Evolutionary conservation across 176 grass and related monocot genomes (phyloP).

Genomic region (Alopecurus myosuroides): DNA sequence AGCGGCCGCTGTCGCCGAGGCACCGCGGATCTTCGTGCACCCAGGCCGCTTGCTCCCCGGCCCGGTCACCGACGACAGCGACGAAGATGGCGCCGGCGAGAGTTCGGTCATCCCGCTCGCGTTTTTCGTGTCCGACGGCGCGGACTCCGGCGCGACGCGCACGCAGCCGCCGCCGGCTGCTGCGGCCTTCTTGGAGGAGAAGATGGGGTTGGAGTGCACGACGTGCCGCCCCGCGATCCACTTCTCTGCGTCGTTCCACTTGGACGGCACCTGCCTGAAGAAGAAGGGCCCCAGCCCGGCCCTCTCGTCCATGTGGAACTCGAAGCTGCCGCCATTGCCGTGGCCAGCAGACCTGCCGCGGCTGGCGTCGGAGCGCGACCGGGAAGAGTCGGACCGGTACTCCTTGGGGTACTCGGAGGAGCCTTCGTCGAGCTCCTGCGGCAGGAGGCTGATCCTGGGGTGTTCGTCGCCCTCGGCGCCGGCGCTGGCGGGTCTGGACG

Average conservation of each 20-base stretch:
- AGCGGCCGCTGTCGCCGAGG: neutral
- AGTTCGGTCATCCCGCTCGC: constrained; percentile 13
- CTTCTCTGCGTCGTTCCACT: constrained; percentile 99
- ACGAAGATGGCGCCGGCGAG: neutral
- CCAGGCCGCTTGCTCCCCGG: constrained; percentile 10
- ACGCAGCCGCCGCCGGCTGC: neutral
- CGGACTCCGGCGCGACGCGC: constrained; percentile 38
- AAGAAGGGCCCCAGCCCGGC: constrained; percentile 42
- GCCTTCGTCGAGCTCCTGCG: constrained; percentile 57
- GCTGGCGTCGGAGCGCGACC: constrained; percentile 37
- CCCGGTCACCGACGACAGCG: constrained; percentile 27
- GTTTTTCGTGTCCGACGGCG: constrained; percentile 1
- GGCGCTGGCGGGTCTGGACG: constrained; percentile 25
- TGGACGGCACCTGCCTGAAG: constrained; percentile 71
- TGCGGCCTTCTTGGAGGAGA: constrained; percentile 51
- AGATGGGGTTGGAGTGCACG: constrained; percentile 72
- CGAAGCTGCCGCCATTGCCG: constrained; percentile 49
- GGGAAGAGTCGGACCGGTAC: constrained; percentile 23
- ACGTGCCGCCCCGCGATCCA: constrained; percentile 80
- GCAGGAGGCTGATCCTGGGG: constrained; percentile 57
- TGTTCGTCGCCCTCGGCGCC: constrained; percentile 32
- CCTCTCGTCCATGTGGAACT: constrained; percentile 65
- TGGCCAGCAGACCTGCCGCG: neutral
- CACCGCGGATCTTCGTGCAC: constrained; percentile 24
- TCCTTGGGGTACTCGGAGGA: constrained; percentile 25